Evolutionary conservation across 2,329 filamentous ascomycete species (phyloP), one percentile per base, ranked within the genome.

Genomic region (Aspergillus tamarii): DNA sequence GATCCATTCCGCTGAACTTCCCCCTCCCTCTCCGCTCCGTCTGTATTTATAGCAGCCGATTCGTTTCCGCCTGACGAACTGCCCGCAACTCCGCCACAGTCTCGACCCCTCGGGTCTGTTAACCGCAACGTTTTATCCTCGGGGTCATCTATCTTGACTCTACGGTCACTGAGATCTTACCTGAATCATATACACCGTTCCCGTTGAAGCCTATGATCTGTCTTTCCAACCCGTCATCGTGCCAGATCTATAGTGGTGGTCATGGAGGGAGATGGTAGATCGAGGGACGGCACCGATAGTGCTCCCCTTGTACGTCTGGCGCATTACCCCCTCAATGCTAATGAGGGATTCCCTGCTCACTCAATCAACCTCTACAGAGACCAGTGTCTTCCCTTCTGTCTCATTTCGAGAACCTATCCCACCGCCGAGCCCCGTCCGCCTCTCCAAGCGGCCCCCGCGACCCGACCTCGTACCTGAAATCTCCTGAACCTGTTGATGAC

Each of bases 311-410:
- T 78, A 75, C 66, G 74, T 67, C 62, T 64, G 64, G 65, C 65
- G 54, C 64, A 65, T 59, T 64, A 61, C 19, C 30, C 26, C 26
- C 46, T 46, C 56, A 56, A 26, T 60, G 59, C 54, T n/a, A 14
- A 36, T n/a, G 9, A 23, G 19, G 52, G 19, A 64, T 58, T 57
- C 52, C 65, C 64, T 60, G 39, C 61, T 60, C 63, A 50, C 60
- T 36, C 59, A 56, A 65, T 48, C 66, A 14, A 46, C 46, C 57
- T 64, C 57, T 66, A 57, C 67, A 82, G 79, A 80, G 76, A 73
- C 81, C 82, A 4, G 82, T 84, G 6, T 84, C 82, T 23, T 83
- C 81, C 34, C 73, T 84, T 23, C 74, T 81, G 53, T 83, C 82
- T 34, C 81, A 83, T 66, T 84, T 84, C 60, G 82, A 84, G 64